Evolutionary conservation across 2,329 filamentous ascomycete genomes (phyloP).

Genomic region (Cercospora sp.): DNA sequence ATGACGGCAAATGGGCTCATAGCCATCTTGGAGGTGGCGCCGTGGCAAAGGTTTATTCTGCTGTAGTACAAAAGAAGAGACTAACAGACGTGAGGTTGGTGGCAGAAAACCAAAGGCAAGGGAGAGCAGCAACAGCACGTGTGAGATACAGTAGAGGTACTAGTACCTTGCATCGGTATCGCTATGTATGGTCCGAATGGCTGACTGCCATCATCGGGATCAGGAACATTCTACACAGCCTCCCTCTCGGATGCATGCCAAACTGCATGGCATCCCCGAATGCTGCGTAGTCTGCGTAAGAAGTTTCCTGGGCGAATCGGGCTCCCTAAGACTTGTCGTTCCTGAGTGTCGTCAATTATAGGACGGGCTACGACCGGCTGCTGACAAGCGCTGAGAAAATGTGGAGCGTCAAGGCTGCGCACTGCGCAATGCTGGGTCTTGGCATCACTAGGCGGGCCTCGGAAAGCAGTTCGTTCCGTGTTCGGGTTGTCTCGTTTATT

Average conservation of each 20-base stretch:
- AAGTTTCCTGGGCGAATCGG: background rate
- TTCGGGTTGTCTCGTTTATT: background rate
- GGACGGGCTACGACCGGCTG: conserved; percentile 1
- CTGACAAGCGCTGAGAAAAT: conserved; percentile 8
- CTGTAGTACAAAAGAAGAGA: too few relatives aligned
- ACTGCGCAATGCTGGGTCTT: background rate
- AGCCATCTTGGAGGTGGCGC: background rate
- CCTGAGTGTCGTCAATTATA: background rate
- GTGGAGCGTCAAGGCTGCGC: background rate
- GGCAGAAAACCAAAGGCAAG: background rate
- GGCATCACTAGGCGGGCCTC: background rate
- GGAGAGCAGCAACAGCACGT: background rate
- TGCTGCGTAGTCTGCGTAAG: background rate
- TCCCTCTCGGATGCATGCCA: background rate
- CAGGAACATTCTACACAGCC: background rate
- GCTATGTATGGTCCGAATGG: background rate
- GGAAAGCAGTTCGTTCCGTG: background rate
- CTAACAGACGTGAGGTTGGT: too few relatives aligned
- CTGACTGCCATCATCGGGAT: background rate
- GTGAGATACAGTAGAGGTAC: background rate
- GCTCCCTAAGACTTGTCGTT: background rate
- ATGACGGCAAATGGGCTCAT: background rate
- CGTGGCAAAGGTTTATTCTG: background rate
- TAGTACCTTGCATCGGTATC: background rate
- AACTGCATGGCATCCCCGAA: background rate